Base-by-base conservation (phyloP, 1,284 basidiomycete genomes). In the Caloboletus inedulis region DNA sequence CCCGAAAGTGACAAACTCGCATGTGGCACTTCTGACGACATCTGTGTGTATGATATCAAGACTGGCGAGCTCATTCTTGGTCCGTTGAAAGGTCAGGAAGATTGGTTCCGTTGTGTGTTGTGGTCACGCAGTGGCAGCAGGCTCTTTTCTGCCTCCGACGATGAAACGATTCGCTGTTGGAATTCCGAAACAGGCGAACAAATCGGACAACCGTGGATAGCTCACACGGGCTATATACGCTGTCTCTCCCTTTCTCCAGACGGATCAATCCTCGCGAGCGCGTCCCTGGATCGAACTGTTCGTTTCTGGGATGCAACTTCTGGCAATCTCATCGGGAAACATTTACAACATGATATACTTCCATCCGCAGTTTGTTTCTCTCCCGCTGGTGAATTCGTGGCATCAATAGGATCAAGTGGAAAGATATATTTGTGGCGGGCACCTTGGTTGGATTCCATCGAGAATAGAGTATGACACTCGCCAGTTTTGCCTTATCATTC, bases 61-160 rank as follows among this genome's bases (percentile, higher is more conserved):
- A 50, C 2, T 10, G 51, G 43, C 1, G 1, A 2, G 2, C 35
- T 40, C 29, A 1, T 41, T 35, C 34, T 52, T 25, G n/a, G 23
- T n/a, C 57, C 25, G 2, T 2, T 46, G 0, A 34, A 2, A 4
- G 50, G 40, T 3, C 43, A 53, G 23, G 0, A 12, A 1, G 0
- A 9, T 16, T 1, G 1, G 2, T 2, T 55, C 40, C 0, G 0
- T 12, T 14, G 12, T 39, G 21, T 66, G 10, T 3, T 52, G 8
- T 63, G 60, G 60, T 63, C 60, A 4, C 40, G 0, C 8, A 51
- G 60, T 27, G 53, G 60, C 5, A 12, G 2, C 3, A 35, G 16
- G 4, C 33, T 61, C 12, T 33, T 49, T 42, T 60, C 50, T 19
- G 19, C 19, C 7, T 41, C 39, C 0, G 0, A 4, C 1, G 42